These are phyloP conservation scores for Linum tenue DNA, from an alignment of 345 rosid genomes.

Conservation along the genomic window DNA sequence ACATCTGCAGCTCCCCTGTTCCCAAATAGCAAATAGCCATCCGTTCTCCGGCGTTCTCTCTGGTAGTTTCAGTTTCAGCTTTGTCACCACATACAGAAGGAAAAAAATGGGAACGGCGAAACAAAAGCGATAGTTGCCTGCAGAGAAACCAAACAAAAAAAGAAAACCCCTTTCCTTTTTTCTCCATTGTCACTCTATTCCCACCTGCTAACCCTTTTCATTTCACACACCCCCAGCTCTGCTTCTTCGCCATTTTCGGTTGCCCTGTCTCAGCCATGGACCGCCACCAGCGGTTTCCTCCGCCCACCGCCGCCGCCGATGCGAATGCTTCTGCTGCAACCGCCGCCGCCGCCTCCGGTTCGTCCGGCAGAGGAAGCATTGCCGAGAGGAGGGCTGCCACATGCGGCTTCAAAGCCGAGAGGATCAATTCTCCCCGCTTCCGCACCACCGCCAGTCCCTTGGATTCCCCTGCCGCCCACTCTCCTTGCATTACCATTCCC, in stretches of 20 bases:
- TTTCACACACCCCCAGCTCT: background rate
- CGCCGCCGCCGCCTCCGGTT: background rate
- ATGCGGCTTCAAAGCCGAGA: constrained; percentile 79
- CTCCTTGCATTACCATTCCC: constrained; percentile 71
- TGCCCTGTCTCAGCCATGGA: background rate
- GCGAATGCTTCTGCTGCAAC: background rate
- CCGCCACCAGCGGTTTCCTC: background rate
- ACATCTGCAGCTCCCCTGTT: background rate
- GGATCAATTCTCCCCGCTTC: constrained; percentile 60
- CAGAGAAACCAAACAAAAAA: too few relatives aligned
- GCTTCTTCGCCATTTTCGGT: background rate
- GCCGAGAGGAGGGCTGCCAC: constrained; percentile 75
- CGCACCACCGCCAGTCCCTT: constrained; percentile 44
- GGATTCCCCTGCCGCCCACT: constrained; percentile 28
- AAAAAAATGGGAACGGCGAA: background rate
- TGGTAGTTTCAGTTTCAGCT: background rate
- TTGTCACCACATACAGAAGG: background rate
- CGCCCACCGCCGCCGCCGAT: background rate
- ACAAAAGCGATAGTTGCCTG: background rate
- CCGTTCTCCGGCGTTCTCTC: background rate
- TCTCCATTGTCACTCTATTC: too few relatives aligned
- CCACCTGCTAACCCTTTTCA: too few relatives aligned
- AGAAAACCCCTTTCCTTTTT: too few relatives aligned
- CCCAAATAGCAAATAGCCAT: background rate
- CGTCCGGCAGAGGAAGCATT: constrained; percentile 33